Evolutionary conservation across 2,329 filamentous ascomycete species (phyloP), one percentile per base, ranked within the genome.

Genomic region (Paecilomyces sp.): DNA sequence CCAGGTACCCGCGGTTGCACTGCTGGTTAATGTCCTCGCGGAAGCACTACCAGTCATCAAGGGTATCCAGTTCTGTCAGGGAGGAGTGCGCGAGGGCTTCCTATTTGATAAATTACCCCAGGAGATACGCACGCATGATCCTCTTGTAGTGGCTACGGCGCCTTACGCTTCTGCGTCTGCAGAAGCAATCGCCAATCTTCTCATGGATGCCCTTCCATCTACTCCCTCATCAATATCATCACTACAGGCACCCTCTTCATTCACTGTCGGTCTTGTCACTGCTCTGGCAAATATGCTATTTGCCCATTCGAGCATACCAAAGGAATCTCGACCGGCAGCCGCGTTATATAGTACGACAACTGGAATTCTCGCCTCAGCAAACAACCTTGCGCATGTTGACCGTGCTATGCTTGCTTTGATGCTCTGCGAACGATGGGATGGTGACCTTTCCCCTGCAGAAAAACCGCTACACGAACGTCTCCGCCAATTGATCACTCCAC

Each of bases 11-110:
- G 91, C 92, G 31, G 91, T 96, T 33, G 85, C 87, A 0, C 85
- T 90, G 31, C 85, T 96, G 3, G 85, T 96, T n/a, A 85, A 88
- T 33, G 87, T 89, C 18, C 83, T 97, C 15, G 80, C 88, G 33
- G 78, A 83, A 50, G 84, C 86, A 0, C 81, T 96, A 1, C 89
- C 89, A 3, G 81, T 81, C 52, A 88, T 96, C 65, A 84, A 85
- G 52, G 82, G 84, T 25, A 89, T 92, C 2, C 88, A 88, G 0
- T 97, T 96, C 74, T 95, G 91, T 70, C 88, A 91, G 66, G 91
- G 92, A 22, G 92, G 92, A 7, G 92, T 96, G 62, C 82, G 92
- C 50, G 92, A 96, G 74, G 92, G 92, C 0, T 87, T 87, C 52
- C 77, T 96, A 47, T 91, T 91, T 76, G 85, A 89, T 74, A 86